Evolutionary conservation across 2,329 filamentous ascomycete species (phyloP), one percentile per base, ranked within the genome.

Genomic region (Macrophomina phaseolina): DNA sequence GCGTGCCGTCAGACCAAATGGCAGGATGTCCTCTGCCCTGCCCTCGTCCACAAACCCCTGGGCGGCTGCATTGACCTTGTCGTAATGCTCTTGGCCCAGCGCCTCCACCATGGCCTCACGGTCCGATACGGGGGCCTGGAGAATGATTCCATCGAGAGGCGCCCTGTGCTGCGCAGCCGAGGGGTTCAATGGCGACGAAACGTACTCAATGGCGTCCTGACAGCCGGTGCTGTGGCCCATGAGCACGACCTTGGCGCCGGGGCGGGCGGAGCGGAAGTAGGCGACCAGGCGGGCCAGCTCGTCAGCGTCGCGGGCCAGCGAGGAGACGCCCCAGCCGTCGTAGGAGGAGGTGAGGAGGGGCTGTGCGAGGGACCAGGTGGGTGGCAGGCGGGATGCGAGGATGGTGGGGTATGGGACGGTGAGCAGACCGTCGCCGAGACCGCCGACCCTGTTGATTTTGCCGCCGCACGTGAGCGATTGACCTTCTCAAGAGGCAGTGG

Each of bases 101-200:
- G 64, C 53, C 11, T 34, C 12, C 11, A 55, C 32, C 45, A 66
- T 23, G 34, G 45, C 51, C 46, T 66, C 42, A 16, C 48, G 51
- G 32, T 66, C 55, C 1, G 88, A 92, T 3, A 94, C 89, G 0
- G 91, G 89, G 0, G 90, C 92, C 76, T 97, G 93, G 65, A 97
- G 80, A 52, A 97, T 90, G 58, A 89, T 89, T 42, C 90, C 93
- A 68, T 95, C 87, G 1, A 97, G 80, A 0, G 67, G 80, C 0
- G 87, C 85, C 12, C 86, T 79, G 48, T 79, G 3, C 9, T 16
- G 5, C 12, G 45, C 56, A 36, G 28, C 38, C 12, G 28, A 34
- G 9, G 40, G 34, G 23, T 46, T 16, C 23, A 40, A 16, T 1
- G 55, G 55, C 12, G 55, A 23, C 18, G 38, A 32, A 1, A 90